These are phyloP conservation scores for Ophiostoma piceae DNA, from an alignment of 2,329 filamentous ascomycete species.

Conservation along the genomic window DNA sequence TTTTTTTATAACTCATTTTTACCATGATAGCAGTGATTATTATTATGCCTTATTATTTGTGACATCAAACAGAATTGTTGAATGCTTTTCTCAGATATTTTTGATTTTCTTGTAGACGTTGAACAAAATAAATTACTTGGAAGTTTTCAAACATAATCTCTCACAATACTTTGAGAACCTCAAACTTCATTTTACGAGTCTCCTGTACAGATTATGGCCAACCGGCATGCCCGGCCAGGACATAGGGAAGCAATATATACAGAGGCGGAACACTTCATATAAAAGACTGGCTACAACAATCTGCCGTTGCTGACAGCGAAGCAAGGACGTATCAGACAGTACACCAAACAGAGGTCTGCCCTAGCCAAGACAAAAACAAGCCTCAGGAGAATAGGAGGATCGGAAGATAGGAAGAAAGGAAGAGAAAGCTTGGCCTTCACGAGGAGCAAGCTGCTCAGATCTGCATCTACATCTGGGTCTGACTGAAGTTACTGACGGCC, in stretches of 20 bases:
- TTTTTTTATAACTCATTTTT: not conserved
- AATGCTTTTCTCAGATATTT: too few species aligned
- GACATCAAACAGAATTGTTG: too few species aligned
- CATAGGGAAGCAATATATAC: not conserved
- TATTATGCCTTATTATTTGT: too few species aligned
- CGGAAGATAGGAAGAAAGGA: not conserved
- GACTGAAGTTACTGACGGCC: not conserved
- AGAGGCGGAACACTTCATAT: not conserved
- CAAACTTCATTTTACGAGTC: too few species aligned
- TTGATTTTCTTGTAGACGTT: too few species aligned
- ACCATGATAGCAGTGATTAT: too few species aligned
- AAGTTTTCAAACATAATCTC: too few species aligned
- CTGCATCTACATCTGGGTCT: not conserved
- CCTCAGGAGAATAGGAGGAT: not conserved
- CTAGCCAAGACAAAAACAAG: not conserved
- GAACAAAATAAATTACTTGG: too few species aligned
- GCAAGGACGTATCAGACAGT: not conserved
- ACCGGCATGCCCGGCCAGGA: not conserved
- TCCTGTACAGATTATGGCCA: not conserved
- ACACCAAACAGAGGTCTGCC: not conserved
- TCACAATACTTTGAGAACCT: too few species aligned
- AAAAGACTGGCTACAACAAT: not conserved
- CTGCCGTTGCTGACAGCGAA: not conserved
- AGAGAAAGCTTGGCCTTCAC: not conserved
- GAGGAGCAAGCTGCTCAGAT: not conserved